Evolutionary conservation across 2,329 filamentous ascomycete genomes (phyloP), one percentile per base, ranked within the genome.

Genomic region (Colletotrichum tamarilloi): DNA sequence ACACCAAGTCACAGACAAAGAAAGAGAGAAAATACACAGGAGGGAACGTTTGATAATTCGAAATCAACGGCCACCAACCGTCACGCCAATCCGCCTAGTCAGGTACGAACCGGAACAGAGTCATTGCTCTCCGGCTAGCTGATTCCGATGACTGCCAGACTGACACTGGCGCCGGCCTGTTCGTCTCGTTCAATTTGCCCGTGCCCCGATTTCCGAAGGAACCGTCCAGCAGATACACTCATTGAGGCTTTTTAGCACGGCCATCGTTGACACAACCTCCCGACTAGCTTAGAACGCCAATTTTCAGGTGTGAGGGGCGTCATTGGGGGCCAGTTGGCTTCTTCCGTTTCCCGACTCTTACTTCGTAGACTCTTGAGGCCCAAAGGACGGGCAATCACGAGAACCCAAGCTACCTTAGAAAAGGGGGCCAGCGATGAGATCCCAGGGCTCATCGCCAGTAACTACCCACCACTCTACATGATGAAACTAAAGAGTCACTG

Each of bases 391-490:
- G 22, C 30, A 7, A 24, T 19, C 38, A 52, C 38, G 14, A 38
- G 30, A 11, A 32, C 42, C 42, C 19, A n/a, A 12, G 16, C 4
- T 19, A 30, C 30, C 30, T 30, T 24, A 8, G 46, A 59, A 62
- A 60, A 49, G 59, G 65, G 69, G 56, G 56, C 26, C 63, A 8
- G 30, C 42, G n/a, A 46, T 55, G 30, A 57, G 55, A 72, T 52
- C 7, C 65, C 65, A 14, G 70, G 55, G 35, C 67, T 55, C 30
- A 70, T 65, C 67, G 52, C 56, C 60, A 30, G 19, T 67, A 12
- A 73, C 60, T 60, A 62, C 46, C 46, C 24, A 22, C 70, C 70
- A 60, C 67, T 32, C 60, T 57, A 70, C 56, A 52, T 49, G 55
- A 62, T 32, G 42, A 53, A 28, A 26, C 6, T 49, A 42, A 53